Conservation (phyloP, 257 asterid genomes). For the Scutellaria minor region DNA sequence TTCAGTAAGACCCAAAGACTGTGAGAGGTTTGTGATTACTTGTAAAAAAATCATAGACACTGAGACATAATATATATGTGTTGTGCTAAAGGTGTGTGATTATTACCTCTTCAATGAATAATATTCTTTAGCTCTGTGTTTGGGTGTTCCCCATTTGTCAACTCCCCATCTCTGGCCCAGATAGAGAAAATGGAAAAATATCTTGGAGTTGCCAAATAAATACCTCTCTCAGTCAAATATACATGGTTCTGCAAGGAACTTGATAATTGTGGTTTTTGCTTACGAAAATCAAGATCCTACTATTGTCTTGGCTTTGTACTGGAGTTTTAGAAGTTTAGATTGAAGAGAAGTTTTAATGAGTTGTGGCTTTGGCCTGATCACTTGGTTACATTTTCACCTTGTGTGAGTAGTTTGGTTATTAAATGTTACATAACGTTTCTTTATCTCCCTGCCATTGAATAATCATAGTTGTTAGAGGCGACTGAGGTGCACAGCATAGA, state of each 20-base stretch:
- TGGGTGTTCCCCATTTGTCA: slow-evolving; percentile 23
- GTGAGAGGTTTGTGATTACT: too few relatives aligned
- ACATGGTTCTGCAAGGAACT: neutral
- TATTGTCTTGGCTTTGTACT: slow-evolving; percentile 12
- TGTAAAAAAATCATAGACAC: too few relatives aligned
- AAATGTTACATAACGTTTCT: neutral
- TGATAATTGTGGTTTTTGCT: slow-evolving; percentile 13
- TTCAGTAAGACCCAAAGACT: too few relatives aligned
- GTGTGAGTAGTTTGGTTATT: slow-evolving; percentile 22
- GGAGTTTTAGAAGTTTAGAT: slow-evolving; percentile 19
- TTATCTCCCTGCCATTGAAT: neutral
- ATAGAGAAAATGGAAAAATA: neutral
- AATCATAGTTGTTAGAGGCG: too few relatives aligned
- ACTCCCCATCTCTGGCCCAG: neutral
- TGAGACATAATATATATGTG: neutral
- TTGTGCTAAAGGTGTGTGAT: slow-evolving; percentile 4
- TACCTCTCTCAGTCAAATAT: slow-evolving; percentile 14
- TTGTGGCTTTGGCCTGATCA: slow-evolving; percentile 18
- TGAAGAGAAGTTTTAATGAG: slow-evolving; percentile 1
- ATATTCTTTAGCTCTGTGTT: slow-evolving; percentile 8
- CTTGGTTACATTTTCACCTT: slow-evolving; percentile 12
- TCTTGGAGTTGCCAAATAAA: neutral
- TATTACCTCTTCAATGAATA: slow-evolving; percentile 9
- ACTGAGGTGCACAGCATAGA: too few relatives aligned
- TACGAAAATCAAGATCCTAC: neutral